These are phyloP conservation scores for Lolium rigidum DNA, from an alignment of 176 grass and related monocot species.

Conservation along the genomic window DNA sequence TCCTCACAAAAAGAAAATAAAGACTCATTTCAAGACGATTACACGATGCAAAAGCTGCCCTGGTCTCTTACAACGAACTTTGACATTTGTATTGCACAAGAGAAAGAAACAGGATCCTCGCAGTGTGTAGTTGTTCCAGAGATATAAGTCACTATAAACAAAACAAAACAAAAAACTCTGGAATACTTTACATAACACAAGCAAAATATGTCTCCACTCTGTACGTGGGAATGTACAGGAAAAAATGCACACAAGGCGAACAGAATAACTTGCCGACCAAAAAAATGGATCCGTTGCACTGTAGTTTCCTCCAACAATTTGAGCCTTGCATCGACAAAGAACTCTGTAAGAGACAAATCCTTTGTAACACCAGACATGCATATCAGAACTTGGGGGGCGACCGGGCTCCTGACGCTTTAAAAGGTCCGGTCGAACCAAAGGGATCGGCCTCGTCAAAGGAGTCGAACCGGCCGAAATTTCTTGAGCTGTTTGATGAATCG, in stretches of 20 bases:
- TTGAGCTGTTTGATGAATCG: constrained; percentile 63
- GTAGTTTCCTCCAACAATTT: constrained; percentile 27
- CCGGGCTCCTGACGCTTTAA: constrained; percentile 74
- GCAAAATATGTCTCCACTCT: constrained; percentile 37
- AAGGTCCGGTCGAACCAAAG: constrained; percentile 88
- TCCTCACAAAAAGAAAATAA: too few relatives aligned
- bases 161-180: neutral
- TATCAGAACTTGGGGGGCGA: constrained; percentile 71
- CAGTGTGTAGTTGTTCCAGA: neutral
- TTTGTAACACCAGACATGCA: neutral
- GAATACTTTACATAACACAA: constrained; percentile 35
- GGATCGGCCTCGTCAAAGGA: constrained; percentile 95
- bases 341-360: neutral
- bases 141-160: constrained; percentile 50
- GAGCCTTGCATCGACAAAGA: constrained; percentile 37
- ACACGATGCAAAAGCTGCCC: neutral
- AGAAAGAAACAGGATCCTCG: neutral
- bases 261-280: neutral
- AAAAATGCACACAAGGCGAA: constrained; percentile 44
- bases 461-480: constrained; percentile 81
- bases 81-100: constrained; percentile 16
- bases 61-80: constrained; percentile 6
- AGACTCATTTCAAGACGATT: too few relatives aligned
- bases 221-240: constrained; percentile 34
- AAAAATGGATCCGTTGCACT: constrained; percentile 25